These are phyloP conservation scores for Schizonepeta tenuifolia DNA, from an alignment of 257 asterid species.

Conservation along the genomic window DNA sequence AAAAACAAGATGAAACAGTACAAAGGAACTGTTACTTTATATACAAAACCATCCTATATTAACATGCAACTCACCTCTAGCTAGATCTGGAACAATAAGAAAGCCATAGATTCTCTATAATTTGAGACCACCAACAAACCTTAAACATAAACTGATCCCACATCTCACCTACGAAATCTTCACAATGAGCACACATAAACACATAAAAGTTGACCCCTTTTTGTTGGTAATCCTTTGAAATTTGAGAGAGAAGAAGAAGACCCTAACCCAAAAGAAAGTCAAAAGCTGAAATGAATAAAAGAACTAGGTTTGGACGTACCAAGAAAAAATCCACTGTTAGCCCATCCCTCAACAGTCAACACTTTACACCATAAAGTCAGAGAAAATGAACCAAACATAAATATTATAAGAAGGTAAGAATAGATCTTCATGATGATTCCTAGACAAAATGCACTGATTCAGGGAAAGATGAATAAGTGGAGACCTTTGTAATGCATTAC, in stretches of 20 bases:
- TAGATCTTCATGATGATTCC: neutral
- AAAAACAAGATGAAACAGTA: neutral
- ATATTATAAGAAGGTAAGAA: neutral
- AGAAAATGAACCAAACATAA: no score
- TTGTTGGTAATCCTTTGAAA: no score
- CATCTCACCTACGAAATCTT: neutral
- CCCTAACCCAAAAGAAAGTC: no score
- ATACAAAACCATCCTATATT: neutral
- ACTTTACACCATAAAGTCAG: no score
- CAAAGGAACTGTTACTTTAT: neutral
- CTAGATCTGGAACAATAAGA: neutral
- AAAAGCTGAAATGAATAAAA: no score
- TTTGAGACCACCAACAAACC: neutral
- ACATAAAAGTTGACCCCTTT: no score
- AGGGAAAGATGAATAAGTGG: neutral
- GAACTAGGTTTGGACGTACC: no score
- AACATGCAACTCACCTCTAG: neutral
- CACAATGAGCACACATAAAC: neutral
- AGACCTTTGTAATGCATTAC: neutral
- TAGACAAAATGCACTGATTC: neutral
- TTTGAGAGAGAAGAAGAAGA: no score
- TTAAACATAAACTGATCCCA: neutral
- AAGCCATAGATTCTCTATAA: neutral
- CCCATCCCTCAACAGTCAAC: no score
- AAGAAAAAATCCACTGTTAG: no score